Evolutionary conservation across 2,329 filamentous ascomycete genomes (phyloP).

Genomic region (Cladosporium velox): DNA sequence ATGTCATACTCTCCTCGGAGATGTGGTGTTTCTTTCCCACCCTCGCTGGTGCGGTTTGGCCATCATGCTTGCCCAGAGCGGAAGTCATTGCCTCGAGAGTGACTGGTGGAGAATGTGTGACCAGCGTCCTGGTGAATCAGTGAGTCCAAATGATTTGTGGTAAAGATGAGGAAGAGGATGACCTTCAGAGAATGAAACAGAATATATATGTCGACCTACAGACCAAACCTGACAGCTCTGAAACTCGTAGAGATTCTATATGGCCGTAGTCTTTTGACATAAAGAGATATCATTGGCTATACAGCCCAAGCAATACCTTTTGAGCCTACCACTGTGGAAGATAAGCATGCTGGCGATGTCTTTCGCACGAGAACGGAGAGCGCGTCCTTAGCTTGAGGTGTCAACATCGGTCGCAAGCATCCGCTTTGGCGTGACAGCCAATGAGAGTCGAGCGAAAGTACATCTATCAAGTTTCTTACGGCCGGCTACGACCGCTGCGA

Average conservation of each 20-base stretch:
- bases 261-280: background rate
- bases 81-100: background rate
- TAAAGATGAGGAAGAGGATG: background rate
- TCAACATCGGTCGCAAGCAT: background rate
- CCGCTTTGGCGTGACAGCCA: background rate
- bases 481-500: conserved; percentile 2
- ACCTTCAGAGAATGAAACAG: background rate
- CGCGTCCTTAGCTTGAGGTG: background rate
- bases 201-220: background rate
- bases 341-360: background rate
- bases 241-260: background rate
- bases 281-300: background rate
- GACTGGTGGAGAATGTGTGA: background rate
- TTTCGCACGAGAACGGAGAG: background rate
- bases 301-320: background rate
- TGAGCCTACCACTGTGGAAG: background rate
- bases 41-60: background rate
- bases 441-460: conserved; percentile 2
- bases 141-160: background rate
- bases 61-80: background rate
- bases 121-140: background rate
- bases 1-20: conserved; percentile 73
- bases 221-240: background rate
- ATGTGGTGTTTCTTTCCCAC: conserved; percentile 57
- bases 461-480: background rate